Evolutionary conservation across 495 filamentous ascomycete genomes (phyloP).

Genomic region (Hypoxylon fuscum): DNA sequence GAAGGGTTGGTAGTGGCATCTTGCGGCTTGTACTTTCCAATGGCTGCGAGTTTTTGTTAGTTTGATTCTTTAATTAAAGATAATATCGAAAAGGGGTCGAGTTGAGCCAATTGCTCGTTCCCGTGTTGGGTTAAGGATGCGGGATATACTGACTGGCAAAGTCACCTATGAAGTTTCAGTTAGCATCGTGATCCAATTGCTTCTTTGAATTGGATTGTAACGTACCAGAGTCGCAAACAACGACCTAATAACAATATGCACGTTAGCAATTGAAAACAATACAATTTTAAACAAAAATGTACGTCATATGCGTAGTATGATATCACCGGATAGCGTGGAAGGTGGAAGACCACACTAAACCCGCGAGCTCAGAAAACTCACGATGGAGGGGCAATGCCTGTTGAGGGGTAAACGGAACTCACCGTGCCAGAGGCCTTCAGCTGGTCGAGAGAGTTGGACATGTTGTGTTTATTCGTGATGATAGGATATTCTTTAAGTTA

Average conservation of each 20-base stretch:
- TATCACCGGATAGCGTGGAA: background rate
- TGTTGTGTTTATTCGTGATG: conserved; percentile 54
- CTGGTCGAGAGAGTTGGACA: conserved; percentile 92
- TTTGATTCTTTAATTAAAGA: background rate
- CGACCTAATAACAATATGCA: conserved; percentile 64
- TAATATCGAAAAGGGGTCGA: background rate
- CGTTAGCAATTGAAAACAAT: conserved; percentile 40
- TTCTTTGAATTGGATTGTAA: conserved; percentile 24
- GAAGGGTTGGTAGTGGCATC: conserved; percentile 99
- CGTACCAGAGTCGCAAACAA: conserved; percentile 97
- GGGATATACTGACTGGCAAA: conserved; percentile 72
- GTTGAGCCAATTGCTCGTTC: conserved; percentile 8
- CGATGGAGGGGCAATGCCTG: conserved; percentile 45
- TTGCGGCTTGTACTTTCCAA: conserved; percentile 99
- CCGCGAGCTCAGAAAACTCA: conserved; percentile 19
- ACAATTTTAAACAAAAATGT: background rate
- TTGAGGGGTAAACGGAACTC: conserved; percentile 61
- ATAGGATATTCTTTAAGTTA: conserved; percentile 28
- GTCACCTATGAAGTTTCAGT: conserved; percentile 65
- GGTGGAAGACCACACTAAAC: too few species aligned
- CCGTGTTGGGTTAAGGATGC: conserved; percentile 10
- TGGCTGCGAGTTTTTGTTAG: conserved; percentile 68
- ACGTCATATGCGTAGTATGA: conserved; percentile 12
- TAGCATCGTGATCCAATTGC: conserved; percentile 17
- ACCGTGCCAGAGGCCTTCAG: conserved; percentile 96